phyloP scores from a whole-genome alignment of 2,329 filamentous ascomycete species.

The Proliferodiscus dingleyae region DNA sequence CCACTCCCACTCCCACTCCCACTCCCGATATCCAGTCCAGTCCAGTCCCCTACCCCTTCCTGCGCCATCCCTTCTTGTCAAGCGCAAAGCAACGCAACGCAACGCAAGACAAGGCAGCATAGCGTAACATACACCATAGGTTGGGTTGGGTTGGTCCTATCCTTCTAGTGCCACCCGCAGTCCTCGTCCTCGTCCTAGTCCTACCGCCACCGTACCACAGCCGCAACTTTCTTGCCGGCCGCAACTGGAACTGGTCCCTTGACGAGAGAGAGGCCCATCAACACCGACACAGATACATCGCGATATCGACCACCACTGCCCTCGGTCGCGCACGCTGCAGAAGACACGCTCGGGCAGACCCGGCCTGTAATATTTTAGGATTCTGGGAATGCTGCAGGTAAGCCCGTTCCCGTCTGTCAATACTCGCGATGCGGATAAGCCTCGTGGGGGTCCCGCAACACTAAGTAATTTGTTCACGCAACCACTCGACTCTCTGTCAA shows the following conservation, averaged over 20 bases:
- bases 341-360: neutral
- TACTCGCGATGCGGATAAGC: conserved; percentile 16
- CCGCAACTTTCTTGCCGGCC: neutral
- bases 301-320: conserved; percentile 23
- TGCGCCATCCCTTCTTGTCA: too few species aligned
- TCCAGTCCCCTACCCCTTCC: too few species aligned
- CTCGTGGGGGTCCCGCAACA: conserved; percentile 8
- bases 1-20: too few species aligned
- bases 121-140: too few species aligned
- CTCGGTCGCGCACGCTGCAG: conserved; percentile 2
- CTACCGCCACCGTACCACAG: too few species aligned
- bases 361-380: conserved; percentile 9
- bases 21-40: too few species aligned
- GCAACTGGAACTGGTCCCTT: conserved; percentile 8
- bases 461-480: conserved; percentile 6
- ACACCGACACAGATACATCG: neutral
- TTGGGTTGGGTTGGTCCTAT: too few species aligned
- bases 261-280: conserved; percentile 2
- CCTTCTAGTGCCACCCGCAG: too few species aligned
- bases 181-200: too few species aligned
- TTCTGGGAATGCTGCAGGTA: conserved; percentile 32
- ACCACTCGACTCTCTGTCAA: neutral
- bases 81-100: too few species aligned
- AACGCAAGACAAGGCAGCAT: too few species aligned
- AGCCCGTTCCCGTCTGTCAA: conserved; percentile 16